Conservation (phyloP, 371 early-diverging fungal species). For the Syncephalastrum sp. region DNA sequence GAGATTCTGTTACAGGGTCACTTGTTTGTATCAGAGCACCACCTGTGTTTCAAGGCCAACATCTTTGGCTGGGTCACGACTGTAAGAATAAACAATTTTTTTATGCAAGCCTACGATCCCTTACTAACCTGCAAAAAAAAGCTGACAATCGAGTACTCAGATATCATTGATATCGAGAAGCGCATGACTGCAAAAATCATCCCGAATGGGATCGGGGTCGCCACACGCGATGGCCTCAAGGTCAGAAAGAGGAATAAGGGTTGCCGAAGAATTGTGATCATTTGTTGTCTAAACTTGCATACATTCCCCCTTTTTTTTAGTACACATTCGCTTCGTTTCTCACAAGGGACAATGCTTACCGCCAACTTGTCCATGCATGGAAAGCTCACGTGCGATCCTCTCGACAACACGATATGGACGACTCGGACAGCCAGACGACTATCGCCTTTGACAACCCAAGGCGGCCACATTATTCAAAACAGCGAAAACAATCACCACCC, state of each 20-base stretch:
- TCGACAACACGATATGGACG: too few species aligned
- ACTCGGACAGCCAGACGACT: too few species aligned
- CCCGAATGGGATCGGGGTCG: constrained; percentile 77
- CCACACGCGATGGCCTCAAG: constrained; percentile 73
- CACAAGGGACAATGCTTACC: constrained; percentile 71
- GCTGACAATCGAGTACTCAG: constrained; percentile 29
- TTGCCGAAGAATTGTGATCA: background rate
- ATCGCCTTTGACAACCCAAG: too few species aligned
- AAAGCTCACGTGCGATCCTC: too few species aligned
- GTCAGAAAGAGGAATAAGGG: constrained; percentile 25
- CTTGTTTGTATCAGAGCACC: constrained; percentile 81
- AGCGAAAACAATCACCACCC: too few species aligned
- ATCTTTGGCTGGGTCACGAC: constrained; percentile 94
- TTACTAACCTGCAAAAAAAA: background rate
- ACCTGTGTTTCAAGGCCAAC: constrained; percentile 90
- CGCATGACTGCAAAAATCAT: constrained; percentile 76
- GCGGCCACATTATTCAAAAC: too few species aligned
- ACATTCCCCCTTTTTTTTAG: constrained; percentile 14
- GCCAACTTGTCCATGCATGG: constrained; percentile 70
- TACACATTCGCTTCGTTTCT: constrained; percentile 78
- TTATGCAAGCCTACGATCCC: constrained; percentile 35
- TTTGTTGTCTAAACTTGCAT: too few species aligned
- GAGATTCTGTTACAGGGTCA: constrained; percentile 92
- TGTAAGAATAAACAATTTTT: constrained; percentile 30
- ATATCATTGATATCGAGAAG: constrained; percentile 75